Evolutionary conservation across 805 yeast species (phyloP).

Genomic region (Candida arabinofermentans): DNA sequence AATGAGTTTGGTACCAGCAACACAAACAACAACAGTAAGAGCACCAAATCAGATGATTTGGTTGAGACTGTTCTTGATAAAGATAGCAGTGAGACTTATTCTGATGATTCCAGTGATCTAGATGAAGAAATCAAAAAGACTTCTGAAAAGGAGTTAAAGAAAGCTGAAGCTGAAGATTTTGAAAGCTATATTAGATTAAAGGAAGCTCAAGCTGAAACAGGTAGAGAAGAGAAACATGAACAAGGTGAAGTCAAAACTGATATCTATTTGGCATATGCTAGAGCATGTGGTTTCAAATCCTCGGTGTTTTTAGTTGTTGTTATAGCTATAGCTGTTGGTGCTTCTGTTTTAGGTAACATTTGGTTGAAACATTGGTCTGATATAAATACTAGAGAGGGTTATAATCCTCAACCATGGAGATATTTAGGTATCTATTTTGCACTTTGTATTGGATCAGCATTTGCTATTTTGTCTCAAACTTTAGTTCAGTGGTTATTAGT

Average conservation of each 20-base stretch:
- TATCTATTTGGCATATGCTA: slow-evolving; percentile 78
- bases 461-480: slow-evolving; percentile 59
- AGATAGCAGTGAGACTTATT: slow-evolving; percentile 14
- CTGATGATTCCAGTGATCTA: slow-evolving; percentile 15
- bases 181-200: slow-evolving; percentile 28
- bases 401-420: slow-evolving; percentile 65
- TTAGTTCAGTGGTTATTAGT: slow-evolving; percentile 74
- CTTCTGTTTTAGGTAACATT: slow-evolving; percentile 67
- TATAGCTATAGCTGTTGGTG: slow-evolving; percentile 53
- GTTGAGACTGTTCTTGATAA: slow-evolving; percentile 13
- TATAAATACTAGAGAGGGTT: slow-evolving; percentile 62
- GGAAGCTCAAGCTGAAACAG: slow-evolving; percentile 37
- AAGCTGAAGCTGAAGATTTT: slow-evolving; percentile 57
- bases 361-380: slow-evolving; percentile 99
- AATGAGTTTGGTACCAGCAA: slow-evolving; percentile 57
- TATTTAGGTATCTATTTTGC: slow-evolving; percentile 74
- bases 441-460: slow-evolving; percentile 67
- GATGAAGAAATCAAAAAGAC: slow-evolving; percentile 29
- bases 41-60: slow-evolving; percentile 7
- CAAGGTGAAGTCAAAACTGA: slow-evolving; percentile 92
- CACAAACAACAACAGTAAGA: slow-evolving; percentile 15
- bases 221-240: slow-evolving; percentile 74
- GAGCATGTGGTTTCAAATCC: slow-evolving; percentile 72
- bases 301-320: slow-evolving; percentile 55
- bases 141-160: slow-evolving; percentile 44